Base-by-base conservation (phyloP, 2,329 filamentous ascomycete genomes). In the Xylariaceae sp. region DNA sequence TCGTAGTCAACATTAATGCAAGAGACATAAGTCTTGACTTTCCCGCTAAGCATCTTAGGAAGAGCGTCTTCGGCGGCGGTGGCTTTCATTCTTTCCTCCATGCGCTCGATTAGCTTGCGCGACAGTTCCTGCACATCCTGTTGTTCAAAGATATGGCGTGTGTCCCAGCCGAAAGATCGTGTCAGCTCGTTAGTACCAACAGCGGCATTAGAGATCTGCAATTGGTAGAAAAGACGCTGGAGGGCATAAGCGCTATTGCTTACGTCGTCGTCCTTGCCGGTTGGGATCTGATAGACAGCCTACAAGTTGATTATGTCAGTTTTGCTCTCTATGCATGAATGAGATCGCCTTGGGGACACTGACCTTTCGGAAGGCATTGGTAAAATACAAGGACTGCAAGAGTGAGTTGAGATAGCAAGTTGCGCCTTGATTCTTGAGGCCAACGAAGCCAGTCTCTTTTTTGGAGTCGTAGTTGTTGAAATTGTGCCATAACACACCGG, bases 1-100 rank as follows among this genome's bases (percentile, higher is more conserved):
- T 97, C 92, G 71, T 95, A 98, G 60, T 95, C 85, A 51, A 98
- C 94, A 65, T 98, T 93, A 65, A 98, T 96, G 71, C 94, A 98
- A 19, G 88, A 94, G 54, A 98, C 94, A 67, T 97, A 98, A 1
- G 93, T 98, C 72, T 97, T 97, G 67, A 94, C 91, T 69, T 97
- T 97, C 46, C 93, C 94, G 47, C 93, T 91, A 61, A 98, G 97
- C 73, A 98, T 86, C 51, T 87, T 83, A 1, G 91, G 83, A 7
- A 98, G 75, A 2, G 90, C 86, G 56, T 92, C 94, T 63, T 97
- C 88, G 11, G 89, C 88, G 40, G 86, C 82, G 2, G 93, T 97
- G 37, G 89, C 92, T 69, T 98, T 98, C 94, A 98, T 98, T 64
- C 88, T 92, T 61, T 93, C 87, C 64, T 98, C 94, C 70, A 98